Base-by-base conservation (phyloP, 495 filamentous ascomycete species). In the Geopyxis carbonaria region DNA sequence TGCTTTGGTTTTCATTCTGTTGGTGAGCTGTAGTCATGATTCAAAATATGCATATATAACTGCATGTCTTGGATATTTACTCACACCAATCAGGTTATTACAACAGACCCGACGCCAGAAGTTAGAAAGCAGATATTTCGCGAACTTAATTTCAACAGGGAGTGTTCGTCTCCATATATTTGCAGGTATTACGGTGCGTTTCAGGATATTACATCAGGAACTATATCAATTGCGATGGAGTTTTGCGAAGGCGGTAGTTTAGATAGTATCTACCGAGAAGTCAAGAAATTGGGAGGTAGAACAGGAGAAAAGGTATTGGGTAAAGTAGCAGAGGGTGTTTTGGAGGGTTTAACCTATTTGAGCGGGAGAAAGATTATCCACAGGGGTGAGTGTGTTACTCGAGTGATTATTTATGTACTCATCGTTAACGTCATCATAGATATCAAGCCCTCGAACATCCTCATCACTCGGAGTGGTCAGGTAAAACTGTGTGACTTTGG, bases 401-500 rank as follows among this genome's bases (percentile, higher is more conserved):
- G 24, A 21, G 14, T 9, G 9, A 2, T 27, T 11, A 16, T 28
- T 40, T 22, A 2, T 22, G 18, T 1, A 21, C 22, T 21, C 13
- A 20, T 11, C 20, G 16, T 42, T 15, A 23, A 31, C 10, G n/a
- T 24, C 38, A 45, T 15, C 11, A 35, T 49, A 68, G 89, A 97
- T 58, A 95, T 97, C 67, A 97, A 97, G 60, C 89, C 89, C 3
- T 91, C 81, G 42, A 97, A 97, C 58, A 93, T 97, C 45, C 75
- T 97, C 6, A 67, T 97, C 13, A 92, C 84, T 55, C 79, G 85
- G 29, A 75, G 81, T 48, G 89, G 89, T 22, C 79, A 91, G 48
- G 89, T 95, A 35, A 94, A 94, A 62, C 74, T 97, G 6, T 97
- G 89, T 63, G 89, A 97, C 60, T 97, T 97, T 50, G 89, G 89